Percentiles rank a stretch among this genome's conserved stretches.
phyloP scores from a whole-genome alignment of 2,329 filamentous ascomycete genomes.

The Sporothrix humicola region DNA sequence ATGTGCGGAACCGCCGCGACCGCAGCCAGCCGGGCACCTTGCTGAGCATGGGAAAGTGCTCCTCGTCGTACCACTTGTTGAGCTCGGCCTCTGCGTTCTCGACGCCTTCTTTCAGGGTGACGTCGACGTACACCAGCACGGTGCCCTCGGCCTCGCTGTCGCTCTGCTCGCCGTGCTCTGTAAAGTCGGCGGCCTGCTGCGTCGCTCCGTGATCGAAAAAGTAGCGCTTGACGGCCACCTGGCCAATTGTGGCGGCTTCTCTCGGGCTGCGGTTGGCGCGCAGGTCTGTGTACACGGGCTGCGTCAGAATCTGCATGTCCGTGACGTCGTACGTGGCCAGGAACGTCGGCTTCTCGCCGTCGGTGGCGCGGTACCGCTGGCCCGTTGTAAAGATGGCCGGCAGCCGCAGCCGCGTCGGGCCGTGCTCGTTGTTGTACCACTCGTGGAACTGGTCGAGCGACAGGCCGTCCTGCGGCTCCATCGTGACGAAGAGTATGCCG shows the following conservation, averaged over 20 bases:
- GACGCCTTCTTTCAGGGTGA: constrained; percentile 57
- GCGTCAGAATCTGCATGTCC: constrained; percentile 72
- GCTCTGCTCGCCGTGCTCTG: constrained; percentile 63
- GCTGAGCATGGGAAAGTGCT: constrained; percentile 73
- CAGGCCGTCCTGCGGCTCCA: constrained; percentile 74
- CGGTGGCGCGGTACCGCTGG: constrained; percentile 75
- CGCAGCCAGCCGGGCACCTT: constrained; percentile 81
- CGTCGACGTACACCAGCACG: constrained; percentile 66
- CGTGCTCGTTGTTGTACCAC: constrained; percentile 95
- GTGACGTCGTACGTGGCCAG: constrained; percentile 83
- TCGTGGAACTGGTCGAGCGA: constrained; percentile 78
- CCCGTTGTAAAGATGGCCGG: constrained; percentile 76
- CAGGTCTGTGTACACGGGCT: constrained; percentile 71
- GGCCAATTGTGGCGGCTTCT: constrained; percentile 60
- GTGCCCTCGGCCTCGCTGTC: constrained; percentile 64
- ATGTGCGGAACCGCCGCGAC: constrained; percentile 72
- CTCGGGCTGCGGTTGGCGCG: constrained; percentile 62
- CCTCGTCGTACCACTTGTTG: constrained; percentile 74
- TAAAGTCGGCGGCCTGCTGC: constrained; percentile 61
- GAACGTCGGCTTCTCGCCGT: constrained; percentile 66
- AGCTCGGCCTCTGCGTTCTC: constrained; percentile 51
- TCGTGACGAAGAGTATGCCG: constrained; percentile 83
- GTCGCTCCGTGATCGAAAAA: constrained; percentile 71
- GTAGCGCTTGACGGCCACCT: constrained; percentile 69
- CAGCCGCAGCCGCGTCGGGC: constrained; percentile 77